A percentile compares a stretch with the other conserved stretches of the same genome.
Conservation (phyloP, 768 basidiomycete genomes). For the Rhizopogon vesiculosus region DNA sequence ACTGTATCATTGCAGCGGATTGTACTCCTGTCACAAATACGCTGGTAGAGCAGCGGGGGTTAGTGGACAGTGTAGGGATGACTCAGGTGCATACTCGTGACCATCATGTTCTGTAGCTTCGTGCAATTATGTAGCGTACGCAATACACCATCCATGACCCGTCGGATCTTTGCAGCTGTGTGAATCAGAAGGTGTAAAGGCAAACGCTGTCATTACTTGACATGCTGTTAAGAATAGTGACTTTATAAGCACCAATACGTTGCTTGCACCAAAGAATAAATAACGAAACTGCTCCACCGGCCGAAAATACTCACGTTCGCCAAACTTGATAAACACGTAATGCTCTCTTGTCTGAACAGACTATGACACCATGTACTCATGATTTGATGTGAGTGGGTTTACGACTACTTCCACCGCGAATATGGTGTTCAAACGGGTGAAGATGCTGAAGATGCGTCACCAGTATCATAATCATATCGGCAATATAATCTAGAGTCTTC, state of each 20-base stretch:
- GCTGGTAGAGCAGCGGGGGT: background rate
- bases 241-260: background rate
- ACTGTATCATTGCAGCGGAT: conserved; percentile 10
- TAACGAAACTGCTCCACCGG: background rate
- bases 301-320: background rate
- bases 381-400: background rate
- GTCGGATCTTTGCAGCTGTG: background rate
- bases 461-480: background rate
- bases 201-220: conserved; percentile 1
- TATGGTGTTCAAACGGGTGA: background rate
- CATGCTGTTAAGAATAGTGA: background rate
- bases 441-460: background rate
- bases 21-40: conserved; percentile 17
- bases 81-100: background rate
- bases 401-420: background rate
- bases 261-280: background rate
- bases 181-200: background rate
- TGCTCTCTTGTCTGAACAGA: background rate
- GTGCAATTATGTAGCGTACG: background rate
- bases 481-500: background rate
- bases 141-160: background rate
- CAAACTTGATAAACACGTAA: background rate
- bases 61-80: background rate
- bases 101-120: background rate
- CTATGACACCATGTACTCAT: background rate